Evolutionary conservation across 768 basidiomycete species (phyloP).

Genomic region (Termitomyces heimii): DNA sequence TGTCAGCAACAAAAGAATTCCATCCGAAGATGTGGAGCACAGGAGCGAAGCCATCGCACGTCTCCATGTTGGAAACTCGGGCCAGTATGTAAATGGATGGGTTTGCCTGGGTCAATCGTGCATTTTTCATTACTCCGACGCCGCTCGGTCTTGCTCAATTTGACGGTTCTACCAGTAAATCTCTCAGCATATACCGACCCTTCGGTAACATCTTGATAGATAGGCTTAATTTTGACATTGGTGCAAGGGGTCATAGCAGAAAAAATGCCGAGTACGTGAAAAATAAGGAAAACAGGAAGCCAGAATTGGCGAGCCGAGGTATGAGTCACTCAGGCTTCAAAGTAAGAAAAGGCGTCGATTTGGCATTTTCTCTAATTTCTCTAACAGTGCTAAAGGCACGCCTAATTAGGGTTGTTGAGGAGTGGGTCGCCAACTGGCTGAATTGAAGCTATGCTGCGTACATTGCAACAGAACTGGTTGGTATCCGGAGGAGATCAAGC

Average conservation of each 20-base stretch:
- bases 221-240: neutral
- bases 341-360: conserved; percentile 21
- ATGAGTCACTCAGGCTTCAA: conserved; percentile 16
- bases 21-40: neutral
- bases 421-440: conserved; percentile 39
- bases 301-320: conserved; percentile 18
- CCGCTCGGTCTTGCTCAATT: neutral
- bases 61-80: conserved; percentile 6
- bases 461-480: neutral
- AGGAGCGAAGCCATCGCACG: conserved; percentile 9
- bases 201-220: neutral
- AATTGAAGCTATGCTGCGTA: conserved; percentile 24
- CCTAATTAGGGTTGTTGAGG: conserved; percentile 25
- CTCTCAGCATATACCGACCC: neutral
- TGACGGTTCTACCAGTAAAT: conserved; percentile 1
- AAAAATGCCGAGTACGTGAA: conserved; percentile 20
- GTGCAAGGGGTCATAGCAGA: conserved; percentile 15
- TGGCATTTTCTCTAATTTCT: conserved; percentile 24
- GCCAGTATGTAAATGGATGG: conserved; percentile 15
- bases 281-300: conserved; percentile 25
- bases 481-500: conserved; percentile 32
- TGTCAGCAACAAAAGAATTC: neutral
- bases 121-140: neutral
- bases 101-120: conserved; percentile 8
- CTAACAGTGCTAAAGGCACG: conserved; percentile 19